phyloP scores from a whole-genome alignment of 208 protist genomes.

The Leptomonas seymouri region DNA sequence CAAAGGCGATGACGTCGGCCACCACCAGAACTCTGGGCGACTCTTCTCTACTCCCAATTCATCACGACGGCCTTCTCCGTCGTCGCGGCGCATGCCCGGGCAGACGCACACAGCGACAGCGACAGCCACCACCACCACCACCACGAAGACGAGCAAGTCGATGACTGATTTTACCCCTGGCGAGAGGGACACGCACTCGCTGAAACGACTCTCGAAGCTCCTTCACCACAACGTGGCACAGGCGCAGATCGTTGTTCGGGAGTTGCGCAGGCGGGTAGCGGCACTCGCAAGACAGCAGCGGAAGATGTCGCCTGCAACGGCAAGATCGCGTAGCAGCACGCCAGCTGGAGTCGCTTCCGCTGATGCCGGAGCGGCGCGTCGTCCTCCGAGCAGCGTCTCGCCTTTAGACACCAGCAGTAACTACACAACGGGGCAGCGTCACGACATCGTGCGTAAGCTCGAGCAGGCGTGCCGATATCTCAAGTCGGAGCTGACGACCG shows the following conservation, averaged over 20 bases:
- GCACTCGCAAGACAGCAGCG: background rate
- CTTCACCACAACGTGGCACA: constrained; percentile 8
- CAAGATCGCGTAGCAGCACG: background rate
- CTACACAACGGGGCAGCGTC: background rate
- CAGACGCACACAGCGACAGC: background rate
- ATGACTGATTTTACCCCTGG: background rate
- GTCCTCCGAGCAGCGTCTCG: background rate
- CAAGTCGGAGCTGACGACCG: constrained; percentile 25
- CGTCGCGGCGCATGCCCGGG: too few species aligned
- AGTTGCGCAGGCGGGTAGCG: background rate
- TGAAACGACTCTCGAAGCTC: constrained; percentile 10
- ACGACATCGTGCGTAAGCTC: constrained; percentile 21
- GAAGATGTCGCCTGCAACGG: background rate
- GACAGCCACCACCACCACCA: too few species aligned
- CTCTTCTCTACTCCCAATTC: too few species aligned
- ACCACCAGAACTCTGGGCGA: too few species aligned
- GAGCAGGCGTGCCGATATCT: constrained; percentile 57
- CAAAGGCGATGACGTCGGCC: background rate
- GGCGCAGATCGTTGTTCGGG: background rate
- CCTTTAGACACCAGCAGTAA: background rate
- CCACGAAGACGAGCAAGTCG: background rate
- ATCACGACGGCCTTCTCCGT: too few species aligned
- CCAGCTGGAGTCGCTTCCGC: background rate
- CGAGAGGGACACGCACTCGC: background rate
- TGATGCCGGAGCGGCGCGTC: background rate